A percentile compares a stretch with the other conserved stretches of the same genome.
These are phyloP conservation scores for Ceratocystis smalleyi DNA, from an alignment of 2,329 filamentous ascomycete species.

Conservation along the genomic window DNA sequence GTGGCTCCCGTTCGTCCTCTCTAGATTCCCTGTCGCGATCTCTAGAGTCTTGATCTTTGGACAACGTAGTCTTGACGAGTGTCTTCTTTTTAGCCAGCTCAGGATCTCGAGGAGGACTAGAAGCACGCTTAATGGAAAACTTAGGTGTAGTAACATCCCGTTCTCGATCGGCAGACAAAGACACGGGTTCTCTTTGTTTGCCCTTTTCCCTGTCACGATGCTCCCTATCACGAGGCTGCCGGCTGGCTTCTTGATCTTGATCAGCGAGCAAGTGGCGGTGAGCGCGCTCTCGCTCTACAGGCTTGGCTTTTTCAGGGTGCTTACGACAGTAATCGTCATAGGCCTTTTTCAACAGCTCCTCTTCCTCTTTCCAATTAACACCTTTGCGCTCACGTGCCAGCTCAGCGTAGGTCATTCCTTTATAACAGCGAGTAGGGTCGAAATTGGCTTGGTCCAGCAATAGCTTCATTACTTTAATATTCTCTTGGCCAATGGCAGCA, in stretches of 20 bases:
- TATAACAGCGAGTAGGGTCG: constrained; percentile 63
- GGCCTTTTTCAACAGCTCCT: constrained; percentile 60
- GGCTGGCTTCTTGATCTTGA: constrained; percentile 5
- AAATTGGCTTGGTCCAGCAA: constrained; percentile 63
- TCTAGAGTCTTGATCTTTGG: constrained; percentile 34
- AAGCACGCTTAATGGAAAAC: constrained; percentile 15
- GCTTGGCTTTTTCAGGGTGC: constrained; percentile 33
- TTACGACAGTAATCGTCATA: constrained; percentile 50
- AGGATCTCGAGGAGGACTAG: constrained; percentile 11
- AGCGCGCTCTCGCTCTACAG: constrained; percentile 29
- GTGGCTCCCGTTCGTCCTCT: constrained; percentile 23
- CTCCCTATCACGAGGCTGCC: constrained; percentile 24
- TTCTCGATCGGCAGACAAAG: constrained; percentile 26
- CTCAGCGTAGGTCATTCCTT: constrained; percentile 72
- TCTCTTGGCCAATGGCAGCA: constrained; percentile 78
- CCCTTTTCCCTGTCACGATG: constrained; percentile 17
- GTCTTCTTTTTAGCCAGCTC: constrained; percentile 27
- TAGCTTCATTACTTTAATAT: constrained; percentile 69
- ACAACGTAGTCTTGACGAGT: constrained; percentile 20
- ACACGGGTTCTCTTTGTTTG: background rate
- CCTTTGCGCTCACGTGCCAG: constrained; percentile 70
- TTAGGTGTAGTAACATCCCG: constrained; percentile 31
- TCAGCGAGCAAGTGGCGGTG: background rate
- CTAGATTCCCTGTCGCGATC: constrained; percentile 33
- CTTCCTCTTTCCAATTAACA: constrained; percentile 80